These are phyloP conservation scores for Emericellopsis cladophorae DNA, from an alignment of 2,329 filamentous ascomycete species.

Conservation along the genomic window DNA sequence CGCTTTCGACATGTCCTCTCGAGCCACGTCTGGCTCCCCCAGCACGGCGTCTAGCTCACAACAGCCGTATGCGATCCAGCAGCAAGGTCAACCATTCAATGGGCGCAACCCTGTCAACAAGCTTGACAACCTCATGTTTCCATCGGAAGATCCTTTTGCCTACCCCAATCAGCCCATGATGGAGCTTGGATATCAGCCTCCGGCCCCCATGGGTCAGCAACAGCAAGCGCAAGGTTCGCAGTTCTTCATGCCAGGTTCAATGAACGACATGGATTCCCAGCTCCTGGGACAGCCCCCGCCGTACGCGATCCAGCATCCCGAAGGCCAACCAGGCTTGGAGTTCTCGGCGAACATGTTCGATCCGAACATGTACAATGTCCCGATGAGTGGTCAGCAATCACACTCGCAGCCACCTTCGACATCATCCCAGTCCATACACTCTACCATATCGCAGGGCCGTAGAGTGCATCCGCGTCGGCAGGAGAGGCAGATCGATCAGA, in stretches of 20 bases:
- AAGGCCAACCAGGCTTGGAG: conserved; percentile 25
- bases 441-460: neutral
- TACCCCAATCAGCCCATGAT: conserved; percentile 69
- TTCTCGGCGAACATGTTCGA: conserved; percentile 30
- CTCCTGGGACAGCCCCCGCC: conserved; percentile 58
- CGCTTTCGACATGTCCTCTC: conserved; percentile 29
- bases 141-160: conserved; percentile 63
- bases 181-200: conserved; percentile 31
- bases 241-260: conserved; percentile 38
- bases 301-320: conserved; percentile 48
- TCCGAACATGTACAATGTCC: conserved; percentile 28
- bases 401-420: conserved; percentile 10
- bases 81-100: conserved; percentile 21
- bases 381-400: conserved; percentile 10
- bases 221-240: conserved; percentile 18
- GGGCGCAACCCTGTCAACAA: conserved; percentile 45
- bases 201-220: conserved; percentile 15
- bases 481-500: conserved; percentile 32
- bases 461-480: conserved; percentile 11
- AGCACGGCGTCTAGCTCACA: conserved; percentile 27
- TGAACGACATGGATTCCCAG: conserved; percentile 61
- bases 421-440: conserved; percentile 2
- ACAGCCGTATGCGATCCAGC: conserved; percentile 11
- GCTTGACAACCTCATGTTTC: conserved; percentile 70
- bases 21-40: conserved; percentile 28